Conservation (phyloP, 768 basidiomycete genomes). For the Tricholoma matsutake region DNA sequence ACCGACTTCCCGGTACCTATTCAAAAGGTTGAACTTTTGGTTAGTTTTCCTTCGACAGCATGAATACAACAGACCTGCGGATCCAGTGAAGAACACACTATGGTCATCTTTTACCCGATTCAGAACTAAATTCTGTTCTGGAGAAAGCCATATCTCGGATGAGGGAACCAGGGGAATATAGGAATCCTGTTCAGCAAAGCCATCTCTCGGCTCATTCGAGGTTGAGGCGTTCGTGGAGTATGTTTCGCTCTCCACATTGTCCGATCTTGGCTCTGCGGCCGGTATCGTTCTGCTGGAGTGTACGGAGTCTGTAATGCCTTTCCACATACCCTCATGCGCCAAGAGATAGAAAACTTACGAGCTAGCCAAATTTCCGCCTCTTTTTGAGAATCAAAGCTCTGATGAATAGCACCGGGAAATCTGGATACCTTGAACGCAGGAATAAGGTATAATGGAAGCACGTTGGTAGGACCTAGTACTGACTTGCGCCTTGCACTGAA, state of each 20-base stretch:
- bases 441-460: neutral
- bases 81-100: constrained; percentile 85
- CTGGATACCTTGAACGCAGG: constrained; percentile 41
- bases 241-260: neutral
- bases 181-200: neutral
- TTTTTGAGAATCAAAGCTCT: constrained; percentile 43
- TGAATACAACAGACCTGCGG: constrained; percentile 51
- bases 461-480: constrained; percentile 1
- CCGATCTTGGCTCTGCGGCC: neutral
- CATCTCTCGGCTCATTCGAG: neutral
- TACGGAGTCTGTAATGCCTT: neutral
- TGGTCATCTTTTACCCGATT: constrained; percentile 52
- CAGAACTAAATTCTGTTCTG: constrained; percentile 50
- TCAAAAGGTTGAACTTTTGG: neutral
- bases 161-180: neutral
- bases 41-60: neutral
- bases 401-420: constrained; percentile 50
- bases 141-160: constrained; percentile 38
- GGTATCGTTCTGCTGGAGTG: neutral
- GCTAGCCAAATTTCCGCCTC: constrained; percentile 55
- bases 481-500: constrained; percentile 49
- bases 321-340: neutral
- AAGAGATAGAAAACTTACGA: constrained; percentile 15
- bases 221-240: neutral
- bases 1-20: constrained; percentile 66